Conservation (phyloP, 306 rosid species). For the Fragaria nilgerrensis region DNA sequence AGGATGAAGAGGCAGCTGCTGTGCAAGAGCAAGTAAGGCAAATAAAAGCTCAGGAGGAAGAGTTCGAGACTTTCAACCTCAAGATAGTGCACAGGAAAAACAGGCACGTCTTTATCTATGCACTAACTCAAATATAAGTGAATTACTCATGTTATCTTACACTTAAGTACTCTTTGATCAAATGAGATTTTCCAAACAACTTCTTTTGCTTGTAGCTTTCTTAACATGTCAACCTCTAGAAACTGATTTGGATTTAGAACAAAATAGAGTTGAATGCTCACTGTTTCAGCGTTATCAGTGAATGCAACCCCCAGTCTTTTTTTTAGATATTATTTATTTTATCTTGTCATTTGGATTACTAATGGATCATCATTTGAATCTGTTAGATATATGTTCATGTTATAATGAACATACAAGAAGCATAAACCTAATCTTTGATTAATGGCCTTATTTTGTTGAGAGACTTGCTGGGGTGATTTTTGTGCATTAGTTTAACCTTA, state of each 20-base stretch:
- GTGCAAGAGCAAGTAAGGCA: conserved; percentile 99
- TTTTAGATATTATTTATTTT: background rate
- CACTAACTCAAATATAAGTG: conserved; percentile 11
- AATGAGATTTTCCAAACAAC: background rate
- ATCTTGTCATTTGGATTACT: background rate
- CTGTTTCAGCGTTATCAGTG: background rate
- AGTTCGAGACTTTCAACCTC: conserved; percentile 95
- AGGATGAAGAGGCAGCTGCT: conserved; percentile 97
- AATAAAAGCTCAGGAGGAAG: conserved; percentile 94
- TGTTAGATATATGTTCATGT: background rate
- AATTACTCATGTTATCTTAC: conserved; percentile 12
- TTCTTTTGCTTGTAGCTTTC: background rate
- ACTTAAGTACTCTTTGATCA: background rate
- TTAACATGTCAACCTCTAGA: background rate
- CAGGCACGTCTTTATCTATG: conserved; percentile 55
- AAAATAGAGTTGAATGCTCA: background rate
- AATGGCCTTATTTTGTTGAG: conserved; percentile 15
- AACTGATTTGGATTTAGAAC: background rate
- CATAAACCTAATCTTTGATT: background rate
- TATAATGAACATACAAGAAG: background rate
- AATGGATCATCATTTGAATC: background rate
- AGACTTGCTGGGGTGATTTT: background rate
- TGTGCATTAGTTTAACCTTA: background rate
- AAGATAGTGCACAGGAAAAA: conserved; percentile 97
- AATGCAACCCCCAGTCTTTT: background rate